Evolutionary conservation across 176 grass and related monocot species (phyloP).

Genomic region (Cymbopogon citratus): DNA sequence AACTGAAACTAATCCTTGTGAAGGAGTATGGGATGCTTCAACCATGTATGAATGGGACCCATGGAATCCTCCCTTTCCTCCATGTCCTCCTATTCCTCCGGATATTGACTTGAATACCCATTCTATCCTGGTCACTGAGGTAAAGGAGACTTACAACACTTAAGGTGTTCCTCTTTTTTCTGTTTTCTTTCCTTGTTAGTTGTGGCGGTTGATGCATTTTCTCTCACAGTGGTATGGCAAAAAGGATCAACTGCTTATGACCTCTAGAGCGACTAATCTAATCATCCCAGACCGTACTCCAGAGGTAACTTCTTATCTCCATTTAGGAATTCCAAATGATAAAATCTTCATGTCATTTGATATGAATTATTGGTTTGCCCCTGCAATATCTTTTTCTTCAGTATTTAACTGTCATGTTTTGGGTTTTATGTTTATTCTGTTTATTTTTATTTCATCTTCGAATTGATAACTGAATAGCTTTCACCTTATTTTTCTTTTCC

Average conservation of each 20-base stretch:
- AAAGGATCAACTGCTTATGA: background rate
- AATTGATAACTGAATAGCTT: background rate
- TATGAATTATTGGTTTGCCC: background rate
- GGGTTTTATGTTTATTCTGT: too few relatives aligned
- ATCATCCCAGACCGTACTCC: conserved; percentile 17
- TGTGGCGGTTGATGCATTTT: background rate
- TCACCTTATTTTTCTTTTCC: background rate
- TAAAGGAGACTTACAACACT: background rate
- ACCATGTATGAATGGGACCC: background rate
- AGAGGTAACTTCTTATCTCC: conserved; percentile 4
- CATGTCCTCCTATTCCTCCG: background rate
- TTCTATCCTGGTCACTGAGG: background rate
- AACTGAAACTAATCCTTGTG: background rate
- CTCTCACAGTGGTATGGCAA: background rate
- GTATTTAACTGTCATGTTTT: too few relatives aligned
- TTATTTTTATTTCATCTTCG: background rate
- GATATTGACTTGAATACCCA: background rate
- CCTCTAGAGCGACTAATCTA: background rate
- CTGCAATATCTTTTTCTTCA: too few relatives aligned
- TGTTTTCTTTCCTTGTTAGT: background rate
- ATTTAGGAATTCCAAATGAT: background rate
- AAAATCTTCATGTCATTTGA: background rate
- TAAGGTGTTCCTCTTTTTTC: background rate
- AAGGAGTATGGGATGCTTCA: background rate
- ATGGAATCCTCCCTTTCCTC: conserved; percentile 5